A percentile compares a stretch with the other conserved stretches of the same genome.
These are phyloP conservation scores for Vigna mungo DNA, from an alignment of 306 rosid genomes.

Conservation along the genomic window DNA sequence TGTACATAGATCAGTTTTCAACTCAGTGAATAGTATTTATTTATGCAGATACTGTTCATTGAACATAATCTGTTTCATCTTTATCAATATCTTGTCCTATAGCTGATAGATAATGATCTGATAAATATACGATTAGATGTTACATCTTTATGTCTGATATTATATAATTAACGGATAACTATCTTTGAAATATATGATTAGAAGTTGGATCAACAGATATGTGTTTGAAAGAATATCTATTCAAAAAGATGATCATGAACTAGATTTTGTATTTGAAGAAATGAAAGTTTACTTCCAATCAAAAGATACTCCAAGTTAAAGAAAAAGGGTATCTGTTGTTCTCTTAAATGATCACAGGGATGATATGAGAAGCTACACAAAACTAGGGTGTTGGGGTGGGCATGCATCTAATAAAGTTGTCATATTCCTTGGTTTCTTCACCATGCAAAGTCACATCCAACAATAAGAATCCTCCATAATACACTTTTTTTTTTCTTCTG, in stretches of 20 bases:
- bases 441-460: conserved; percentile 65
- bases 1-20: background rate
- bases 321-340: too few species aligned
- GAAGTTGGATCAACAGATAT: background rate
- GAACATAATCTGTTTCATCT: conserved; percentile 5
- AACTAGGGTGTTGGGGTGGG: conserved; percentile 53
- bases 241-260: too few species aligned
- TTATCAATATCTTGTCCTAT: background rate
- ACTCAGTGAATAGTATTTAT: conserved; percentile 23
- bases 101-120: background rate
- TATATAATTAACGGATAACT: too few species aligned
- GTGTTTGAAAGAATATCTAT: too few species aligned
- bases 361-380: conserved; percentile 45
- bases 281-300: too few species aligned
- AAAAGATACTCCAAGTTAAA: too few species aligned
- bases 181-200: background rate
- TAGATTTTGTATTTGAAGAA: too few species aligned
- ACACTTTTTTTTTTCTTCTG: conserved; percentile 9
- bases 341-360: background rate
- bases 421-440: conserved; percentile 53
- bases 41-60: conserved; percentile 35
- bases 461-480: conserved; percentile 43
- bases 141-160: background rate
- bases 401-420: conserved; percentile 42
- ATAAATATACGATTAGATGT: background rate